Base-by-base conservation (phyloP, 139 green algal genomes). In the Volvox reticuliferus region DNA sequence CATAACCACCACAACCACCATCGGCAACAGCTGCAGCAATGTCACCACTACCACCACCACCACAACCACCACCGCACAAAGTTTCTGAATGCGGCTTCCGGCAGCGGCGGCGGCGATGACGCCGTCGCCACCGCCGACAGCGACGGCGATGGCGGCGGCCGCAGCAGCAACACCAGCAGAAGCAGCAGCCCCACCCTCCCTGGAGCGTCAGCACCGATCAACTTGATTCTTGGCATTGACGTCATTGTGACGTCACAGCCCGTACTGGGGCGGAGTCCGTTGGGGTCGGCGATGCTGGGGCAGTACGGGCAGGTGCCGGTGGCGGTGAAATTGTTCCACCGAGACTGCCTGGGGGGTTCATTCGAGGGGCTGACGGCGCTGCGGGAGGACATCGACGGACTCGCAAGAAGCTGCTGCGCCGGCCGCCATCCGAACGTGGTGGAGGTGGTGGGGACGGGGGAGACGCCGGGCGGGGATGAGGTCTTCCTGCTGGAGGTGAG, bases 401-500 rank as follows among this genome's bases (percentile, higher is more conserved):
- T 81, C 16, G 75, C 75, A 35, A 1, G 30, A 30, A 9, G 18
- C 26, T 73, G 65, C 65, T 24, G 65, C 21, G 65, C 21, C 71
- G 19, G 75, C 32, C 32, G 28, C 18, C 30, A 55, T 55, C 75
- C 75, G 21, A 81, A 81, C 30, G 75, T 81, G 75, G 75, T 81
- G 75, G 32, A 33, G 75, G 32, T 81, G 75, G 12, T 81, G 75
- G 75, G 75, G 12, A 24, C 75, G 75, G 75, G 75, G 21, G 32
- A 55, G 32, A 19, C 75, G 30, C 75, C 75, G 32, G 75, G 32
- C 30, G 75, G 75, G 17, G 75, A 81, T 2, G 75, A 81, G 75
- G 32, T 81, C 3, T 81, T 81, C 24, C 32, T 81, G 75, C 75
- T 81, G 30, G 75, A 81, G 75, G 75, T 81, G 5, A 55, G 75